Evolutionary conservation across 768 basidiomycete genomes (phyloP), one percentile per base, ranked within the genome.

Genomic region (Sistotremastrum niveocremeum): DNA sequence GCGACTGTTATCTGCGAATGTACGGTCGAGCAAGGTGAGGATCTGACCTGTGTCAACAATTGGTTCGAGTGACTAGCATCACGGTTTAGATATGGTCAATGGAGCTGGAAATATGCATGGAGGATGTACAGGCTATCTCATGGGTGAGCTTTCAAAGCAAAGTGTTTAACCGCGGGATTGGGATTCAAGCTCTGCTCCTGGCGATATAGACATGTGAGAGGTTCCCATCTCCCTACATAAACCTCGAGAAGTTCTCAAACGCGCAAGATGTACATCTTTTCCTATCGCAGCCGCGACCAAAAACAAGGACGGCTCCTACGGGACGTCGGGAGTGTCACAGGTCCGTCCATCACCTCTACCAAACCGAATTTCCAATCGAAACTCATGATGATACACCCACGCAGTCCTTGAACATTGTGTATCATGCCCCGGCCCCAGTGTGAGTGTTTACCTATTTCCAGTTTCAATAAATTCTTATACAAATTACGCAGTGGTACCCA

Each of bases 71-170:
- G 20, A 20, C 1, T 20, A 20, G 20, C 20, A 20, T 20, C 6
- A 44, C 34, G 7, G 4, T 1, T 1, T 44, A 75, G 73, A 74
- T 34, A 71, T 73, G 67, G 55, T 72, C 35, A 66, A 68, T 40
- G 34, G 42, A 5, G 42, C 37, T 4, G 71, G 66, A 0, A 57
- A 53, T 4, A 47, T 74, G 51, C 62, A 70, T 37, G 61, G 67
- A 11, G 72, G 67, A 5, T 72, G 70, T 46, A 54, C 63, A 11
- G 50, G 63, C 3, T 65, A 65, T 46, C 49, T 77, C 29, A 65
- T 76, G 20, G 20, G 20, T 20, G 2, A 20, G 20, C 20, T 20
- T 20, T 20, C 20, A n/a, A n/a, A n/a, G n/a, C n/a, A n/a, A n/a
- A n/a, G n/a, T n/a, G n/a, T n/a, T n/a, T n/a, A n/a, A n/a, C n/a